Base-by-base conservation (phyloP, 2,329 filamentous ascomycete genomes). In the Fusarium papillatum region DNA sequence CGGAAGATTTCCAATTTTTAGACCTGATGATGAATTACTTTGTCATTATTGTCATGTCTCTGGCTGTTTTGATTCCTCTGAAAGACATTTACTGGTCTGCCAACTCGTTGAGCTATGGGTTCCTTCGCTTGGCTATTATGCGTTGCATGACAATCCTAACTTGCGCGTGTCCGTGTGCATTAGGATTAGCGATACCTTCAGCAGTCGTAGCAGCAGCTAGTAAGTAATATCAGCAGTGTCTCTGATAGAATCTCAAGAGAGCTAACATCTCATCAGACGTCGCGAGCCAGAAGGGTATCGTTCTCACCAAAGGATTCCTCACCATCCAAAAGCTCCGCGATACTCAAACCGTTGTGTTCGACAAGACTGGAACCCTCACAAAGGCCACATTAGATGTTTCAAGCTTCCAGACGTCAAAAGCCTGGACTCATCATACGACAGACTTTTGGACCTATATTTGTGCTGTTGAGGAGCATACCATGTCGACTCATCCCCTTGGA, bases 331-430 rank as follows among this genome's bases (percentile, higher is more conserved):
- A 62, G 17, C 64, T 70, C 8, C 24, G 46, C 4, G 26, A 53
- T 7, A 66, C 63, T 14, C 34, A 29, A 24, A 26, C 68, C 0
- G 7, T 70, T 19, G n/a, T 70, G n/a, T 70, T 70, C 26, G 63
- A 66, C 63, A 66, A 70, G 14, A 70, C 68, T 1, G 68, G 68
- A n/a, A 70, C 63, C 8, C n/a, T 70, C 16, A 70, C 68, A 9
- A 41, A 43, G 5, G 68, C 68, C 13, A 66, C 63, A 3, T 24
- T 70, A 5, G 55, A 50, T 9, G 68, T 70, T 11, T 65, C 41
- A 3, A 38, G 43, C 17, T 53, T 64, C 22, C n/a, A 48, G 19
- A 48, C 16, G 13, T 46, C 48, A 26, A 59, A 48, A 9, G 17
- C 17, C 3, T 63, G 36, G 63, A 10, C 26, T 7, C 17, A 19